Percentiles rank a stretch among this genome's conserved stretches.
phyloP scores from a whole-genome alignment of 768 basidiomycete genomes.

The Kwoniella heveanensis region DNA sequence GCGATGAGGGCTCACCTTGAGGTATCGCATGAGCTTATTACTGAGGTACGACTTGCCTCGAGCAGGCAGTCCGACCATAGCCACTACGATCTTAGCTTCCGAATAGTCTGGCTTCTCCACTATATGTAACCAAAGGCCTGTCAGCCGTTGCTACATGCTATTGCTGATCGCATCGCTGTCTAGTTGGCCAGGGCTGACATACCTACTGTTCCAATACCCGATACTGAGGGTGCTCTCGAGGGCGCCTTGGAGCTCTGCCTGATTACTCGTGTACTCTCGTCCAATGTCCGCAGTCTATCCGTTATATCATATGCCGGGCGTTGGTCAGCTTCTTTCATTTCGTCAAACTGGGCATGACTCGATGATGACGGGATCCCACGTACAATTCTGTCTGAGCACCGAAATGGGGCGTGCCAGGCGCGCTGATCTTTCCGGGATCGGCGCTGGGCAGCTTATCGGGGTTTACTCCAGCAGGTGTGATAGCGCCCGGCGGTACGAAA shows the following conservation, averaged over 20 bases:
- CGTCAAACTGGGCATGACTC: not conserved
- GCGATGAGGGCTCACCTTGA: slow-evolving; percentile 75
- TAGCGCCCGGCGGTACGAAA: slow-evolving; percentile 7
- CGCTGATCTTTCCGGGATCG: slow-evolving; percentile 21
- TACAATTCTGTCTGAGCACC: slow-evolving; percentile 53
- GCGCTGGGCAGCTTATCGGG: slow-evolving; percentile 11
- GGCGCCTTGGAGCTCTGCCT: slow-evolving; percentile 45
- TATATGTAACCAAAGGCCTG: slow-evolving; percentile 48
- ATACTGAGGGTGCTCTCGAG: slow-evolving; percentile 49
- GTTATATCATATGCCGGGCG: not conserved
- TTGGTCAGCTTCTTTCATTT: slow-evolving; percentile 6
- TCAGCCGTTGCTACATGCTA: not conserved
- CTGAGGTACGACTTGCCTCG: slow-evolving; percentile 97
- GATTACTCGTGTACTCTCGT: slow-evolving; percentile 51
- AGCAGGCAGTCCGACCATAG: slow-evolving; percentile 98
- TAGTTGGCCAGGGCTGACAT: slow-evolving; percentile 1
- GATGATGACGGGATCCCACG: slow-evolving; percentile 13
- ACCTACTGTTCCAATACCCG: slow-evolving; percentile 55
- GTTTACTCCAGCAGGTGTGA: not conserved
- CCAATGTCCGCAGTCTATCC: slow-evolving; percentile 45
- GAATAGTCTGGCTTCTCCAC: slow-evolving; percentile 98
- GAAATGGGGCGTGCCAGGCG: slow-evolving; percentile 55
- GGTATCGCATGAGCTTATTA: slow-evolving; percentile 95
- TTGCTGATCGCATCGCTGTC: too few species aligned
- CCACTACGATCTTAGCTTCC: slow-evolving; percentile 96